A percentile compares a stretch with the other conserved stretches of the same genome.
phyloP scores from a whole-genome alignment of 1,139 yeast species.

The Candida pseudocylindracea region DNA sequence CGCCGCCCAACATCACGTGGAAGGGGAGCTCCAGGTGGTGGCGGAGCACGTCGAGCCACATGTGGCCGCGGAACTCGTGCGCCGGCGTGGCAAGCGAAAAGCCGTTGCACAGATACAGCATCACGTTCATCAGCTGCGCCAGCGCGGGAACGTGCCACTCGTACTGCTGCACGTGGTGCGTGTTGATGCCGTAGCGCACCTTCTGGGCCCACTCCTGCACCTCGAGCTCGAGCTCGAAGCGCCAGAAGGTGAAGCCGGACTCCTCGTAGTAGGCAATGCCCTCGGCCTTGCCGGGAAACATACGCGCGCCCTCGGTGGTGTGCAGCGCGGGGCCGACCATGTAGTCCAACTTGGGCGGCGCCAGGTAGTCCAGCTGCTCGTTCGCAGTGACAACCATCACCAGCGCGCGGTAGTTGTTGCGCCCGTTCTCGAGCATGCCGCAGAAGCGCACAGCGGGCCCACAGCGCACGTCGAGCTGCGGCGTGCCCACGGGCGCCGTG shows the following conservation, averaged over 20 bases:
- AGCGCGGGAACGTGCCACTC: slow-evolving; percentile 37
- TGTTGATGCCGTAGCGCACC: slow-evolving; percentile 23
- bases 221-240: slow-evolving; percentile 31
- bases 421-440: slow-evolving; percentile 28
- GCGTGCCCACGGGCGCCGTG: too few species aligned
- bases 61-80: slow-evolving; percentile 37
- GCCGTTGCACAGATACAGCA: slow-evolving; percentile 86
- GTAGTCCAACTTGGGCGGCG: slow-evolving; percentile 14
- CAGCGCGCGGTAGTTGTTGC: slow-evolving; percentile 36
- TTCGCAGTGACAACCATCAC: slow-evolving; percentile 37
- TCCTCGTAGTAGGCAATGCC: slow-evolving; percentile 19
- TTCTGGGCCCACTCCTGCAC: slow-evolving; percentile 29
- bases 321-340: slow-evolving; percentile 12
- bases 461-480: slow-evolving; percentile 10
- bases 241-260: slow-evolving; percentile 29
- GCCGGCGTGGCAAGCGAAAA: slow-evolving; percentile 62
- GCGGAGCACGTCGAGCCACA: slow-evolving; percentile 70
- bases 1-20: slow-evolving; percentile 95
- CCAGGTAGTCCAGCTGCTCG: slow-evolving; percentile 1
- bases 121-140: slow-evolving; percentile 48
- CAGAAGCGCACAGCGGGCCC: slow-evolving; percentile 61
- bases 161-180: slow-evolving; percentile 3
- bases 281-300: slow-evolving; percentile 18
- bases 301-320: neutral
- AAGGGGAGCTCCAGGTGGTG: slow-evolving; percentile 41